phyloP scores from a whole-genome alignment of 1,139 yeast genomes.

The Petasospora rhodanensis region DNA sequence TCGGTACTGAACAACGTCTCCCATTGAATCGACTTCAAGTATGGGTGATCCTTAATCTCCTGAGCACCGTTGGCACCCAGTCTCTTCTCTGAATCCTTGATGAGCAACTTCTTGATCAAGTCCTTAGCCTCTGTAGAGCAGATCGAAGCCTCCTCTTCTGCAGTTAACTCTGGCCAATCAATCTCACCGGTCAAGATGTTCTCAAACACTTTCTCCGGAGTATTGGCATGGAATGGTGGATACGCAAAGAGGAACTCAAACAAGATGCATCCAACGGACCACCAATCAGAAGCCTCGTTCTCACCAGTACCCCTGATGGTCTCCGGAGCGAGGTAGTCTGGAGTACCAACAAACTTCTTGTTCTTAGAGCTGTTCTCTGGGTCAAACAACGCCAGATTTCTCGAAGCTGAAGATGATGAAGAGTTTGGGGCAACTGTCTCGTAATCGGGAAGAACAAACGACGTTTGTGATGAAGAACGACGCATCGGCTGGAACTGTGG shows the following conservation, averaged over 20 bases:
- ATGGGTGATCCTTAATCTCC: conserved; percentile 76
- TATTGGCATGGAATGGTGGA: conserved; percentile 88
- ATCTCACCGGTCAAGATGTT: conserved; percentile 71
- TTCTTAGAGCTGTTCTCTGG: conserved; percentile 50
- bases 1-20: conserved; percentile 63
- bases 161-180: conserved; percentile 72
- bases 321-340: conserved; percentile 97
- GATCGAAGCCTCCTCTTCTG: conserved; percentile 45
- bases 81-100: conserved; percentile 58
- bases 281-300: conserved; percentile 92
- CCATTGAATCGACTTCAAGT: conserved; percentile 75
- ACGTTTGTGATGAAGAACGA: conserved; percentile 50
- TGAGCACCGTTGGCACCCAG: conserved; percentile 74
- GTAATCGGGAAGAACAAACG: conserved; percentile 46
- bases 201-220: conserved; percentile 78
- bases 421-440: conserved; percentile 33
- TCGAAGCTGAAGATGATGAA: conserved; percentile 23
- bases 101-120: conserved; percentile 58
- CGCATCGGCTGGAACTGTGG: conserved; percentile 48
- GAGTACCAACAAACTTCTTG: conserved; percentile 86
- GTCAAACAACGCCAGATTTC: conserved; percentile 63
- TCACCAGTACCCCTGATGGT: conserved; percentile 85
- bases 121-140: conserved; percentile 72
- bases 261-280: conserved; percentile 95
- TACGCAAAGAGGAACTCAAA: conserved; percentile 91